Evolutionary conservation across 2,329 filamentous ascomycete species (phyloP), one percentile per base, ranked within the genome.

Genomic region (Xylaria hypoxylon): DNA sequence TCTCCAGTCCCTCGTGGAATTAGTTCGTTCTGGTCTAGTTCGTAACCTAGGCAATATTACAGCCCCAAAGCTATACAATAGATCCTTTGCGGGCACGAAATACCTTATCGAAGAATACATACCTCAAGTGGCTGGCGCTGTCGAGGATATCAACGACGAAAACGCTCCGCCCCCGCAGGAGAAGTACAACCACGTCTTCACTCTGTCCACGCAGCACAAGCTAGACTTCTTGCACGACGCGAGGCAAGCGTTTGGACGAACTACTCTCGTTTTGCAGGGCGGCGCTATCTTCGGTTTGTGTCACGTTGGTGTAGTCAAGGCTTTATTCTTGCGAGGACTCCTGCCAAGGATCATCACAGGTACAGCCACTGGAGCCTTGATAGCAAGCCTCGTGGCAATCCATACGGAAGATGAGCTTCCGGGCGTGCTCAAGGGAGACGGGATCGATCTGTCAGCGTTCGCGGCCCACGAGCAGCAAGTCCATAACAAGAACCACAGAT

Each of bases 11-110:
- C 83, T 97, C 7, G 89, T 94, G 66, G 94, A 94, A 75, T 85
- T 96, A 19, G 84, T 97, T 44, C 90, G 93, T 28, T 93, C 92
- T 15, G 93, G 89, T 2, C 83, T 91, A 19, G 87, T 97, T 33
- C 89, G 94, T 40, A 97, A 97, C 74, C 83, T 97, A n/a, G 94
- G 93, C 64, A 96, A 97, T 77, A 96, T 97, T 72, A 93, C 92
- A 0, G 87, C 90, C 1, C 89, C 92, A 2, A 89, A 89, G 69
- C 83, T 97, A 1, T 97, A 94, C 81, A 94, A 94, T 73, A 87
- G 90, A 64, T 91, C 93, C 13, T 96, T 96, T 76, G 91, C 92
- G 1, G 94, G 94, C 17, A 97, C 94, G 0, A 97, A 97, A 77
- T 87, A 92, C 59, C 81, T 97, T 53, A 96, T 97, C 68, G 94